phyloP scores from a whole-genome alignment of 2,329 filamentous ascomycete genomes.

The Trichothecium sympodiale region DNA sequence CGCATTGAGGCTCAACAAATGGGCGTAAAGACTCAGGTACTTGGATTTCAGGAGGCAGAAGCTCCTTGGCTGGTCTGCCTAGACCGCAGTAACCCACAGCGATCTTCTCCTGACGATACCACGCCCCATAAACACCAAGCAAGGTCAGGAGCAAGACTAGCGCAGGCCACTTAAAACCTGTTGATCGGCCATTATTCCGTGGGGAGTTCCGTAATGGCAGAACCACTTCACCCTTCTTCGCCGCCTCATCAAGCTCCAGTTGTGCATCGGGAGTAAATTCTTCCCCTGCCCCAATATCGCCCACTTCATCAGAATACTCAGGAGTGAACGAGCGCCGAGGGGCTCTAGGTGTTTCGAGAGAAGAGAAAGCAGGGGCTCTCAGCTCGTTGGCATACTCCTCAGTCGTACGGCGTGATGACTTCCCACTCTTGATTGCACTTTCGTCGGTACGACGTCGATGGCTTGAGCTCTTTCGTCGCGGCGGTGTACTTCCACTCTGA shows the following conservation, averaged over 20 bases:
- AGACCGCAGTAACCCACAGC: conserved; percentile 90
- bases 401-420: conserved; percentile 33
- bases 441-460: conserved; percentile 38
- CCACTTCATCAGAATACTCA: conserved; percentile 10
- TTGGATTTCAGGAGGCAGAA: conserved; percentile 36
- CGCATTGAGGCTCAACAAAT: conserved; percentile 69
- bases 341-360: too few relatives aligned
- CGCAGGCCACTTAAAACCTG: conserved; percentile 51
- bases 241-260: conserved; percentile 64
- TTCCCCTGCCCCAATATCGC: conserved; percentile 57
- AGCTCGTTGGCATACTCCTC: conserved; percentile 17
- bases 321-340: too few relatives aligned
- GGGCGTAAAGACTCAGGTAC: conserved; percentile 64
- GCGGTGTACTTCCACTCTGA: conserved; percentile 70
- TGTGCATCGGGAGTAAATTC: conserved; percentile 92
- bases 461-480: conserved; percentile 34
- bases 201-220: conserved; percentile 31
- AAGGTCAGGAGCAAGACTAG: conserved; percentile 61
- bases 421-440: conserved; percentile 28
- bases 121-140: conserved; percentile 60
- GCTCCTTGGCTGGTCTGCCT: conserved; percentile 47
- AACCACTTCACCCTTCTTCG: conserved; percentile 37
- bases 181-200: conserved; percentile 21
- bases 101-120: conserved; percentile 94
- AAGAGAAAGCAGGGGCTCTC: too few relatives aligned